Evolutionary conservation across 768 basidiomycete genomes (phyloP), one percentile per base, ranked within the genome.

Genomic region (Mycena crocata): DNA sequence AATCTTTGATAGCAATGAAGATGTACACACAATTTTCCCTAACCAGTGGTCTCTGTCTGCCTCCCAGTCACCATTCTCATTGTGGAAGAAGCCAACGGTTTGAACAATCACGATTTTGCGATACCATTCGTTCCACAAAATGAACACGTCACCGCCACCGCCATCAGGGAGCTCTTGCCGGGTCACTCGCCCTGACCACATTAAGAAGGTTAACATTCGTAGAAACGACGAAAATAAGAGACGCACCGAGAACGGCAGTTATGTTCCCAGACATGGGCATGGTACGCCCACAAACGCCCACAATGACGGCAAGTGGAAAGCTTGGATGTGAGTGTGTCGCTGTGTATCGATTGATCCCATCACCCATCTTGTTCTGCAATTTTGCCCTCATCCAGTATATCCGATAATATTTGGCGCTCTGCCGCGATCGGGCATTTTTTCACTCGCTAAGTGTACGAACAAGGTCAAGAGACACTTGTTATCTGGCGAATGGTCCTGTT

Each of bases 11-110:
- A 32, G 48, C 30, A 42, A 28, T 6, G 30, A 34, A n/a, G 37
- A 32, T 30, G 21, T 40, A 37, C 51, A 32, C 50, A 59, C 64
- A 21, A 66, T 52, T n/a, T 66, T 59, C 19, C 42, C 64, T n/a
- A 66, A 4, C 24, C 34, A 58, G 26, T 8, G 14, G 21, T 30
- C 45, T 7, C 13, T 31, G 10, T 52, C 32, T 6, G 1, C 8
- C 8, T 32, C 7, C 32, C 17, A 17, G 7, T 35, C 55, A 10
- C 7, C 34, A 1, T 26, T 13, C 9, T 35, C 21, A 48, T 35
- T 15, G 9, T 34, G 15, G 17, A 62, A 17, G 23, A 62, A n/a
- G 8, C 62, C 64, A 14, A 66, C 17, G 7, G 32, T 44, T 21
- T 66, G 26, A 14, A 66, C 32, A 0, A 55, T 30, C 8, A 66